Conservation (phyloP, 2,329 filamentous ascomycete genomes). For the Paracoccidioides brasiliensis region DNA sequence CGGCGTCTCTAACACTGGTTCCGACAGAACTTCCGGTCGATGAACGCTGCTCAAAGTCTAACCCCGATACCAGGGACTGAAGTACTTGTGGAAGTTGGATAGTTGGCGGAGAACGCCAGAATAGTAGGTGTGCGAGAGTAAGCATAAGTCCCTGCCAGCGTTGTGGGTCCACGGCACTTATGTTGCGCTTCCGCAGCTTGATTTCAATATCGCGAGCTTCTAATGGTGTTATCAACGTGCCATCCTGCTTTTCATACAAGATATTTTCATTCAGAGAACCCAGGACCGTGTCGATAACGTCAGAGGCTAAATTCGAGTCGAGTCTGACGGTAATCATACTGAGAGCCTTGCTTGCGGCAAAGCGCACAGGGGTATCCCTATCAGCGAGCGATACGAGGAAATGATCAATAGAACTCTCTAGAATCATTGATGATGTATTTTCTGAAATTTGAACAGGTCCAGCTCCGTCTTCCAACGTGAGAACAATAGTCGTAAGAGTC, state of each 20-base stretch:
- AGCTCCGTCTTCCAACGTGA: slow-evolving; percentile 37
- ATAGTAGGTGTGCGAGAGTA: slow-evolving; percentile 74
- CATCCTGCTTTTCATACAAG: slow-evolving; percentile 38
- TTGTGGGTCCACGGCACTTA: slow-evolving; percentile 64
- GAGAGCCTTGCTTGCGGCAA: slow-evolving; percentile 84
- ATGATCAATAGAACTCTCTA: slow-evolving; percentile 73
- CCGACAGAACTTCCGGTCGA: slow-evolving; percentile 75
- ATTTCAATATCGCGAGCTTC: slow-evolving; percentile 20
- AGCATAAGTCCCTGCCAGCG: slow-evolving; percentile 90
- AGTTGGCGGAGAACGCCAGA: slow-evolving; percentile 65
- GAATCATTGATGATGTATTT: slow-evolving; percentile 36
- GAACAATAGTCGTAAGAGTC: slow-evolving; percentile 53
- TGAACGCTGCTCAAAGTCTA: slow-evolving; percentile 80
- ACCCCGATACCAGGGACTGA: slow-evolving; percentile 60
- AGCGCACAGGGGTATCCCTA: slow-evolving; percentile 78
- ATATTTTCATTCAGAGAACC: slow-evolving; percentile 53
- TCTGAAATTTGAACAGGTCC: slow-evolving; percentile 15
- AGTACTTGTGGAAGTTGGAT: slow-evolving; percentile 60
- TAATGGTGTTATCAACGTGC: slow-evolving; percentile 25
- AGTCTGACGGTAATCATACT: slow-evolving; percentile 75
- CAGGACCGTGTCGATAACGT: slow-evolving; percentile 78
- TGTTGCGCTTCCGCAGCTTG: slow-evolving; percentile 39
- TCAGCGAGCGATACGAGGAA: slow-evolving; percentile 68
- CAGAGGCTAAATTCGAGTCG: slow-evolving; percentile 63
- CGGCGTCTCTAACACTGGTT: slow-evolving; percentile 83